These are phyloP conservation scores for Gelatoporia subvermispora DNA, from an alignment of 768 basidiomycete species.

Conservation along the genomic window DNA sequence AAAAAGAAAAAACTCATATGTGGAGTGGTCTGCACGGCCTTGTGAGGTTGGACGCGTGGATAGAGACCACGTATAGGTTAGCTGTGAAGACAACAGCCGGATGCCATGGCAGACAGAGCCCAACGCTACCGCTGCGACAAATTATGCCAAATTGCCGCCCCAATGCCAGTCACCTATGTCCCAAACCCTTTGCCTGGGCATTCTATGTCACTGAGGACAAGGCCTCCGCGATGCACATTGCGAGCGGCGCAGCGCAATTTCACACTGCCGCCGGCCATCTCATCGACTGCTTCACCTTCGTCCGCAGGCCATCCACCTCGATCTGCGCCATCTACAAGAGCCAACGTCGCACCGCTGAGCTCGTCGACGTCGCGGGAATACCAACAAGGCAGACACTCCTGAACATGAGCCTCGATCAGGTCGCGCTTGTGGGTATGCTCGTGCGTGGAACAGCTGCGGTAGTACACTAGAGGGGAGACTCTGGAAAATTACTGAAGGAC, in stretches of 20 bases:
- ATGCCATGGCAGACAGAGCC: slow-evolving; percentile 28
- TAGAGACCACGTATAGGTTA: slow-evolving; percentile 24
- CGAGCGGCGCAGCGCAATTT: slow-evolving; percentile 21
- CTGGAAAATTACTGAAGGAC: slow-evolving; percentile 6
- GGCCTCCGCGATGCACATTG: slow-evolving; percentile 7
- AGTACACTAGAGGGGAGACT: slow-evolving; percentile 11
- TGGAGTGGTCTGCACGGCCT: slow-evolving; percentile 35
- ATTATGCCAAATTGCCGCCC: slow-evolving; percentile 18
- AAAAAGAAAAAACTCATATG: slow-evolving; percentile 35
- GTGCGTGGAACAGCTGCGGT: slow-evolving; percentile 27
- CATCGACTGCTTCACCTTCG: slow-evolving; percentile 23
- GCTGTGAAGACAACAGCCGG: slow-evolving; percentile 32
- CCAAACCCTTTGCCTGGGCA: background rate
- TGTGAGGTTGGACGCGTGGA: slow-evolving; percentile 29
- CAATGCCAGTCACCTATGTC: background rate
- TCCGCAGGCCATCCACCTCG: slow-evolving; percentile 29
- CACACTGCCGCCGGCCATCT: slow-evolving; percentile 25
- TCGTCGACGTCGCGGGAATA: slow-evolving; percentile 22
- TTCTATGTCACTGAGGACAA: slow-evolving; percentile 4
- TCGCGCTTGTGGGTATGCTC: slow-evolving; percentile 26
- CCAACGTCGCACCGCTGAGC: slow-evolving; percentile 20
- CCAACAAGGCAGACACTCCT: slow-evolving; percentile 21
- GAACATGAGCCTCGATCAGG: slow-evolving; percentile 22
- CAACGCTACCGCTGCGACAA: slow-evolving; percentile 24
- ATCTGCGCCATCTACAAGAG: slow-evolving; percentile 22